A percentile compares a stretch with the other conserved stretches of the same genome.
These are phyloP conservation scores for Thymus quinquecostatus DNA, from an alignment of 257 asterid genomes.

Conservation along the genomic window DNA sequence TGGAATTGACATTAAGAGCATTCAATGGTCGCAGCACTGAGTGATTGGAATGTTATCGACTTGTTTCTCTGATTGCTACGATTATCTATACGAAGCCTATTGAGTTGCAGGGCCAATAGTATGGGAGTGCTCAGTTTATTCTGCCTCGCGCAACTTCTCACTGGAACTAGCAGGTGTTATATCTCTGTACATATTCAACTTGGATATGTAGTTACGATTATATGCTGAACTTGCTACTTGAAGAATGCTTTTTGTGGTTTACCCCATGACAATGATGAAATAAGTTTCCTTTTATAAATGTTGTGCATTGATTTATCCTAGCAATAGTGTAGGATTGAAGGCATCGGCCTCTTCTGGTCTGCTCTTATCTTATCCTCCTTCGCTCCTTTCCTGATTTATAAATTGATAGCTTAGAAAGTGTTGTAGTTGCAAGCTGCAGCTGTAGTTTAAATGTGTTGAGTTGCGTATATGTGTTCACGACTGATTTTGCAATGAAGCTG, in stretches of 20 bases:
- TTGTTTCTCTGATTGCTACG: conserved; percentile 8
- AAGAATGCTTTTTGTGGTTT: conserved; percentile 27
- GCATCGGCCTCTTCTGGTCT: neutral
- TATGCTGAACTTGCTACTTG: conserved; percentile 19
- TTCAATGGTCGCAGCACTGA: conserved; percentile 91
- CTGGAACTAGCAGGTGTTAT: conserved; percentile 28
- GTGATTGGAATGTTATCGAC: neutral
- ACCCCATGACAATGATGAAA: conserved; percentile 22
- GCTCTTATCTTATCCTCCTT: neutral
- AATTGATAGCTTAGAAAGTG: conserved; percentile 2
- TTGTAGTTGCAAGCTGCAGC: neutral
- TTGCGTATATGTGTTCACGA: conserved; percentile 6
- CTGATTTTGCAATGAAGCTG: conserved; percentile 6
- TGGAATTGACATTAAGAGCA: conserved; percentile 90
- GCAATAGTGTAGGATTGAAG: neutral
- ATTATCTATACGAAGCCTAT: conserved; percentile 13
- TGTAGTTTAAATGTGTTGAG: neutral
- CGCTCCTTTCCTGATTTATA: neutral
- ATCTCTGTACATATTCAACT: conserved; percentile 30
- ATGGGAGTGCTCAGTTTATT: conserved; percentile 22
- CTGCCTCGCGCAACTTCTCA: conserved; percentile 12
- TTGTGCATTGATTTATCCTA: conserved; percentile 1
- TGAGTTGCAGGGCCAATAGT: conserved; percentile 10
- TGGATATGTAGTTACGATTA: conserved; percentile 19
- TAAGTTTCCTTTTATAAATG: neutral